phyloP scores from a whole-genome alignment of 257 asterid genomes.

The Paraleonurus japonicus region DNA sequence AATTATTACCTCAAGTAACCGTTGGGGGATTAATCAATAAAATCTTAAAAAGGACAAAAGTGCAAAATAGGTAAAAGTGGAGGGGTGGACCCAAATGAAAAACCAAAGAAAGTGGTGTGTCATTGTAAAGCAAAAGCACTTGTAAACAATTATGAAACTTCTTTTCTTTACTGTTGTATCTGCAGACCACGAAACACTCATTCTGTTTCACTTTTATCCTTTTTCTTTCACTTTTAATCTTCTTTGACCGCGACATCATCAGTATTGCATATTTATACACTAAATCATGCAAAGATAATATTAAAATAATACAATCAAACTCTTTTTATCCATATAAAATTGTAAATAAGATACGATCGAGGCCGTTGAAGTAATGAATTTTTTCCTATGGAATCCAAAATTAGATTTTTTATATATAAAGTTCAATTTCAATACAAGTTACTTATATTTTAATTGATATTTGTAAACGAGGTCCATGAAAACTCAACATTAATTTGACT shows the following conservation, averaged over 20 bases:
- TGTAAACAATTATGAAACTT: conserved; percentile 33
- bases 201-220: conserved; percentile 34
- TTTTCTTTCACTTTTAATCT: conserved; percentile 28
- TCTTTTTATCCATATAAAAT: too few species aligned
- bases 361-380: background rate
- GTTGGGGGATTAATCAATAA: conserved; percentile 22
- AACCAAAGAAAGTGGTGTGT: conserved; percentile 43
- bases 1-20: conserved; percentile 20
- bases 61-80: conserved; percentile 31
- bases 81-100: conserved; percentile 41
- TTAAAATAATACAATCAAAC: background rate
- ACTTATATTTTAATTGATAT: background rate
- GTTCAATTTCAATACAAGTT: background rate
- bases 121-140: conserved; percentile 42
- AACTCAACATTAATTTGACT: background rate
- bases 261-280: conserved; percentile 14
- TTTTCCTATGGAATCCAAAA: background rate
- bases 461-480: background rate
- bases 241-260: conserved; percentile 43
- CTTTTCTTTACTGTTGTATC: conserved; percentile 31
- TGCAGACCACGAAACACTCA: conserved; percentile 34
- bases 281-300: background rate
- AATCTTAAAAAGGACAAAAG: conserved; percentile 7
- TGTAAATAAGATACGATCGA: background rate
- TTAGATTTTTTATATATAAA: background rate